Base-by-base conservation (phyloP, 2,329 filamentous ascomycete species). In the Aspergillus niger region DNA sequence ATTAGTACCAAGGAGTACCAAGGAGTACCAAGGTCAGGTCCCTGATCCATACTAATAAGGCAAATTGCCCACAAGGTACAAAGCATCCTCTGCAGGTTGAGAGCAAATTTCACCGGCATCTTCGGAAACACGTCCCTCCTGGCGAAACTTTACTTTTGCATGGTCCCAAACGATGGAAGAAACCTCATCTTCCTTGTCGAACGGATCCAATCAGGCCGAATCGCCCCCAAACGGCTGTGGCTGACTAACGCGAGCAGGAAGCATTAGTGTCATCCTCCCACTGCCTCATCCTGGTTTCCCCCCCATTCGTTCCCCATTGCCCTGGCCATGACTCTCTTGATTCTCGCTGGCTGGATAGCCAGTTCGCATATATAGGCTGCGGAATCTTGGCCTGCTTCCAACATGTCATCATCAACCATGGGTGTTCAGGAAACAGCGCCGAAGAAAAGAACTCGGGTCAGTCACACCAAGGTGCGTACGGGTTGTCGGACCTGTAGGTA, bases 401-500 rank as follows among this genome's bases (percentile, higher is more conserved):
- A 17, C 1, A 17, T 50, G 24, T 30, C 17, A 17, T 50, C 47
- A 4, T 28, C 47, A 50, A 32, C 47, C 47, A 50, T 50, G 47
- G 47, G 47, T 17, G 28, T 30, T n/a, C 47, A 50, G 26, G 24
- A n/a, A 30, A n/a, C 47, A 17, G 24, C 26, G 24, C 47, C 47
- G 17, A 41, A 22, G 22, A 44, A 44, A 30, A 24, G 41, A 8
- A 55, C 26, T 8, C 52, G 52, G 22, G 38, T 30, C 32, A 55
- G 52, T 41, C 52, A 44, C n/a, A 41, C 52, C 11, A 55, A 55
- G 24, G 52, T 55, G 36, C 52, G 52, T 15, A 55, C 52, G 17
- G 52, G 52, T 8, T 55, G 52, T 41, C 38, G 24, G n/a, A 55
- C 52, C 24, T 55, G 52, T 39, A 55, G 41, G 52, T 55, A 55